phyloP scores from a whole-genome alignment of 345 rosid genomes.

The Pelargonium nanum region DNA sequence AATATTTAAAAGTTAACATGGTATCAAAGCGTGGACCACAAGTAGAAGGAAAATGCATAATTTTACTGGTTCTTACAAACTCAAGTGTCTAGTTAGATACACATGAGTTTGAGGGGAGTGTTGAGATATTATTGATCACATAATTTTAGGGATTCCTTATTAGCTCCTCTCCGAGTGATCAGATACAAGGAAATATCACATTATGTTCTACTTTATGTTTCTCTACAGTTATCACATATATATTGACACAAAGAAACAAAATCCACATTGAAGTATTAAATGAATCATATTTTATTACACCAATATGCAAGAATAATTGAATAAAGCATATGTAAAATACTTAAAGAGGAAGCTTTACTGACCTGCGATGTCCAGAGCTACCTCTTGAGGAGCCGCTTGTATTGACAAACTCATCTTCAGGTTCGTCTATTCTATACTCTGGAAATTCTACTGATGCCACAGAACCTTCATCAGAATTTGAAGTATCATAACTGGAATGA shows the following conservation, averaged over 20 bases:
- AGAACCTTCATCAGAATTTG: constrained; percentile 88
- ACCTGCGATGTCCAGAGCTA: constrained; percentile 71
- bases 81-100: no score
- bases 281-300: neutral
- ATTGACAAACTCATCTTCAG: constrained; percentile 62
- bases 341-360: constrained; percentile 14
- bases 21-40: no score
- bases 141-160: no score
- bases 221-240: neutral
- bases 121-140: no score
- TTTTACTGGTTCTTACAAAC: no score
- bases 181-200: no score
- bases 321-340: neutral
- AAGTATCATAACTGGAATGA: constrained; percentile 51
- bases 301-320: neutral
- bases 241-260: no score
- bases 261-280: neutral
- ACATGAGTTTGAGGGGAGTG: no score
- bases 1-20: no score
- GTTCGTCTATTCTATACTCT: constrained; percentile 76
- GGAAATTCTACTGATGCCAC: constrained; percentile 70
- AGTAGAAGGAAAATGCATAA: no score
- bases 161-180: no score
- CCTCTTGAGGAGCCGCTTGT: constrained; percentile 43
- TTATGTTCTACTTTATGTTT: no score